phyloP scores from a whole-genome alignment of 2,329 filamentous ascomycete species.

The Neophaeococcomyces mojaviensis region DNA sequence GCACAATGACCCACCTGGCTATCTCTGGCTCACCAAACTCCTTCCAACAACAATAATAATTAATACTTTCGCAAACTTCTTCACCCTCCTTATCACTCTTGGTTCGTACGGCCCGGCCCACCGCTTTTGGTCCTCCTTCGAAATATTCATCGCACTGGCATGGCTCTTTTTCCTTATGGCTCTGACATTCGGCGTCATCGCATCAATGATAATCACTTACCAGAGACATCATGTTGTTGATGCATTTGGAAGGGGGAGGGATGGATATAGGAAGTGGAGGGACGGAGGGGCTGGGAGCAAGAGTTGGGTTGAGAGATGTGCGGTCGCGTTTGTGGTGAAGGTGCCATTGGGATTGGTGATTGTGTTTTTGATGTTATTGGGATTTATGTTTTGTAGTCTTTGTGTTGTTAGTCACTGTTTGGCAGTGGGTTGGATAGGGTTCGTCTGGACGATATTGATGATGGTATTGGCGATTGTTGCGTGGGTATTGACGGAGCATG shows the following conservation, averaged over 20 bases:
- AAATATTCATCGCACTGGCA: constrained; percentile 15
- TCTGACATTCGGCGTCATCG: constrained; percentile 13
- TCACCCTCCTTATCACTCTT: constrained; percentile 15
- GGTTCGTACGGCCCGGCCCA: constrained; percentile 14
- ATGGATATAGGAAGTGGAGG: constrained; percentile 15
- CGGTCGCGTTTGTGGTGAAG: constrained; percentile 18
- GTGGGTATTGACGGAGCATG: constrained; percentile 14
- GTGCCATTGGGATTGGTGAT: constrained; percentile 13
- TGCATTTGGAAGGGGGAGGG: constrained; percentile 13
- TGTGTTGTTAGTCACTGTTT: constrained; percentile 13
- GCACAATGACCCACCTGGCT: constrained; percentile 13
- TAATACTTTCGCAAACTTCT: constrained; percentile 15
- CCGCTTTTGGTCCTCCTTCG: constrained; percentile 13
- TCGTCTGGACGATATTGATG: constrained; percentile 13
- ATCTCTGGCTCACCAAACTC: constrained; percentile 14
- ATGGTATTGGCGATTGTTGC: constrained; percentile 14
- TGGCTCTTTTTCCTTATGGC: constrained; percentile 17
- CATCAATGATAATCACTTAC: constrained; percentile 12
- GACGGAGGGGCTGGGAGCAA: constrained; percentile 13
- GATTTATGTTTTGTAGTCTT: constrained; percentile 17
- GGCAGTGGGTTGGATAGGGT: constrained; percentile 17
- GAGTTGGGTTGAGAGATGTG: constrained; percentile 13
- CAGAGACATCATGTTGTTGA: constrained; percentile 16
- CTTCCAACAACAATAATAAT: constrained; percentile 14
- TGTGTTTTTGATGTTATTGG: constrained; percentile 14